Base-by-base conservation (phyloP, 352 stramenopile genomes). In the Halophytophthora batemanensis region DNA sequence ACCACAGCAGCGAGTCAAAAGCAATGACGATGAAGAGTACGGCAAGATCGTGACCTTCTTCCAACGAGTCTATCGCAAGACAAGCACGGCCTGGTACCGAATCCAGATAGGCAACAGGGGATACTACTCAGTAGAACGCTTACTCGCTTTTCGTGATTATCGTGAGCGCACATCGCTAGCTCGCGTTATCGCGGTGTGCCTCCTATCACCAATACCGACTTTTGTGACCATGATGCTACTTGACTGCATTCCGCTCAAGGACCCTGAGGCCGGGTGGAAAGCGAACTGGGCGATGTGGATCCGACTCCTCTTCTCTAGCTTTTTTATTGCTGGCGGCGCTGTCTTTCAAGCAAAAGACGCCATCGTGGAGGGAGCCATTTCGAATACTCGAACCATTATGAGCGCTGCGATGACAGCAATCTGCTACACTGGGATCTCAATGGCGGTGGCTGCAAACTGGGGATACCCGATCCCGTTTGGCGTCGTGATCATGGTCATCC, bases 251-350 rank as follows among this genome's bases (percentile, higher is more conserved):
- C 68, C 68, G 2, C 42, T 77, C 3, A 50, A 17, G 6, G 25
- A 45, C 7, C 64, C 52, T 0, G 17, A 17, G 12, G 50, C 54
- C 2, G 50, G 60, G 2, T 69, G 52, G 51, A 40, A 44, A 42
- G 51, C 42, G 0, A 74, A 74, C 37, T 63, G 59, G 40, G 38
- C 38, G 5, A 53, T 69, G 29, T 77, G 45, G 45, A 42, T 64
- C 15, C 53, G 59, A 13, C 25, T 56, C 4, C 56, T 56, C 21
- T 29, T 61, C n/a, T 61, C 52, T 1, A 54, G n/a, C 0, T 23
- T 64, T 3, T 23, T 60, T 3, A 42, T 61, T 13, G 42, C 45
- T 1, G 48, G 65, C 28, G 47, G 46, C 14, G 37, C 33, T 1
- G 34, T 60, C 1, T 28, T 62, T 15, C 55, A 64, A 31, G 41